Evolutionary conservation across 495 filamentous ascomycete species (phyloP).

Genomic region (Saxophila tyrrhenica): DNA sequence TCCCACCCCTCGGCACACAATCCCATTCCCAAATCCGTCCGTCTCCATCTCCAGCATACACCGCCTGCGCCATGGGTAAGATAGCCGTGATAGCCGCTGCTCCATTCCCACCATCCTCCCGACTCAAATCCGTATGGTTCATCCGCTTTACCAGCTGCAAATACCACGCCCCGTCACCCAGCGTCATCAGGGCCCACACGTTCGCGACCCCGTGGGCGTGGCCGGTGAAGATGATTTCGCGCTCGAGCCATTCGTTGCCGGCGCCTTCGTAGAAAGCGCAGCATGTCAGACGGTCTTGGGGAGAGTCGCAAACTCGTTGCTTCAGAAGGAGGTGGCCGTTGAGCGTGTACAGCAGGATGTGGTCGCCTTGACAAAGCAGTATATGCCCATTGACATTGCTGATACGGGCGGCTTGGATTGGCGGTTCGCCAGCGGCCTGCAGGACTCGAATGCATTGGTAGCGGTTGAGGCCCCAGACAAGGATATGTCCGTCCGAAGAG

Average conservation of each 20-base stretch:
- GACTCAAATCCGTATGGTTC: conserved; percentile 65
- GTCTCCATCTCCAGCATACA: conserved; percentile 89
- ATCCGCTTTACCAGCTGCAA: conserved; percentile 61
- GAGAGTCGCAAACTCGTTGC: conserved; percentile 57
- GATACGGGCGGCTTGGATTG: conserved; percentile 63
- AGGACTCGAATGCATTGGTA: conserved; percentile 74
- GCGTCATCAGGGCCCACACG: conserved; percentile 25
- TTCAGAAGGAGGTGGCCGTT: conserved; percentile 76
- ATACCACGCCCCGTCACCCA: conserved; percentile 40
- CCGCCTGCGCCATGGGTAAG: conserved; percentile 64
- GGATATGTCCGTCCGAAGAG: conserved; percentile 65
- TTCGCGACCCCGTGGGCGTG: conserved; percentile 78
- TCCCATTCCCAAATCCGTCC: conserved; percentile 89
- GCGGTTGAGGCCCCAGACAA: conserved; percentile 90
- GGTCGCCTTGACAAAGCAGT: conserved; percentile 63
- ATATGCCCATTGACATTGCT: conserved; percentile 86
- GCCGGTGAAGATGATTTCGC: conserved; percentile 76
- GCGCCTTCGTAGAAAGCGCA: conserved; percentile 91
- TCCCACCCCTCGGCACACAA: conserved; percentile 45
- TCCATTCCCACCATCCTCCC: conserved; percentile 65
- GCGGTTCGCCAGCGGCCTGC: conserved; percentile 32
- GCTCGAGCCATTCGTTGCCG: conserved; percentile 86
- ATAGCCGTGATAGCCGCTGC: conserved; percentile 78
- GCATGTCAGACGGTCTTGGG: conserved; percentile 57
- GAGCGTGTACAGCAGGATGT: conserved; percentile 70